Percentiles rank a stretch among this genome's conserved stretches.
Evolutionary conservation across 257 asterid species (phyloP).

Genomic region (Datura wrightii): DNA sequence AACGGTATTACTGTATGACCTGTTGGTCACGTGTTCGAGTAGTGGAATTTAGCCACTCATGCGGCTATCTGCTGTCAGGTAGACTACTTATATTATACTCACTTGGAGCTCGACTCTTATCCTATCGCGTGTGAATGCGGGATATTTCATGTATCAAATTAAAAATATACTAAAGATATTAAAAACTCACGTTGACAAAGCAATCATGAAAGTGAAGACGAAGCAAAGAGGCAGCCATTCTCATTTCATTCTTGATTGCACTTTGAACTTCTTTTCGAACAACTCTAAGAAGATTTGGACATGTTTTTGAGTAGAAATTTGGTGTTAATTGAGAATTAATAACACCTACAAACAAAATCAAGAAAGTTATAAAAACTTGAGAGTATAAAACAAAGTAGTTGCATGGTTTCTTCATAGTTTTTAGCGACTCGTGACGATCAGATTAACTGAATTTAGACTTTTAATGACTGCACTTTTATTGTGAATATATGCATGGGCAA

Average conservation of each 20-base stretch:
- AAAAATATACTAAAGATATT: neutral
- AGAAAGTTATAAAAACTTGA: conserved; percentile 31
- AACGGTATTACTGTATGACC: neutral
- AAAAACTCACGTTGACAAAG: conserved; percentile 70
- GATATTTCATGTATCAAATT: too few species aligned
- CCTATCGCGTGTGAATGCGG: too few species aligned
- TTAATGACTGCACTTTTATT: neutral
- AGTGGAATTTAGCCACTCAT: too few species aligned
- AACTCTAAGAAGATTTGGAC: conserved; percentile 58
- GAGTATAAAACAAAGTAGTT: conserved; percentile 15
- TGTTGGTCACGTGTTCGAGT: neutral
- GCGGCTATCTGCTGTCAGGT: too few species aligned
- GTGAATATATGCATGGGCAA: too few species aligned
- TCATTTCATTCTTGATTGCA: conserved; percentile 69
- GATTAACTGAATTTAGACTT: too few species aligned
- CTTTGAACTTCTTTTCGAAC: conserved; percentile 61
- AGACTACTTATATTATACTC: too few species aligned
- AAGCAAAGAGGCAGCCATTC: conserved; percentile 83
- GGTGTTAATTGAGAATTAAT: conserved; percentile 56
- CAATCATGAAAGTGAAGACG: conserved; percentile 45
- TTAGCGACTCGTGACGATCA: neutral
- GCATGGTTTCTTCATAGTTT: conserved; percentile 44
- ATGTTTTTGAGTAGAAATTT: conserved; percentile 58
- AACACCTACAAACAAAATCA: conserved; percentile 46
- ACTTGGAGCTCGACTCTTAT: too few species aligned